phyloP scores from a whole-genome alignment of 2,329 filamentous ascomycete genomes.

The Paecilomyces niveus region DNA sequence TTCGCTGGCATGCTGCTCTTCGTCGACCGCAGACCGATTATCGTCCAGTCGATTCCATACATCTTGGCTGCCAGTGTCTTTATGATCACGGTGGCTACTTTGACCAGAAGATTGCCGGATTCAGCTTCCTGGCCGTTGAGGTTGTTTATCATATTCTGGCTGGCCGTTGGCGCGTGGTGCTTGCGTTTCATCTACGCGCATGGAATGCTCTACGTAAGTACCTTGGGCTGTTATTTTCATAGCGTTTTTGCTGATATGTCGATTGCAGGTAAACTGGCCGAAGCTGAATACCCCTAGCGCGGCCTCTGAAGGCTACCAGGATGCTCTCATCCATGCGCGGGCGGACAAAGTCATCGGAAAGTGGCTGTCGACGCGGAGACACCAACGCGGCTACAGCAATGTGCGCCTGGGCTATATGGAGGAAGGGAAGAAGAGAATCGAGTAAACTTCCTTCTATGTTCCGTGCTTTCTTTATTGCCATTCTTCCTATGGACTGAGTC shows the following conservation, averaged over 20 bases:
- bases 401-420: conserved; percentile 78
- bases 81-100: conserved; percentile 66
- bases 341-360: conserved; percentile 76
- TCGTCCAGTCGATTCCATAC: conserved; percentile 92
- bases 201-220: conserved; percentile 88
- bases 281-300: conserved; percentile 86
- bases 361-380: conserved; percentile 55
- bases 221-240: neutral
- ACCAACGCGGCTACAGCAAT: conserved; percentile 78
- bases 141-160: conserved; percentile 73
- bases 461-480: conserved; percentile 2
- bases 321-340: conserved; percentile 73
- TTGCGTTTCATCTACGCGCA: conserved; percentile 72
- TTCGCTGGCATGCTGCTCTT: conserved; percentile 70
- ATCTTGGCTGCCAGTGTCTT: conserved; percentile 79
- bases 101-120: conserved; percentile 65
- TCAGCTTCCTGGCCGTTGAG: conserved; percentile 73
- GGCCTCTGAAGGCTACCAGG: conserved; percentile 80
- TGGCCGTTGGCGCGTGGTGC: conserved; percentile 62
- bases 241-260: conserved; percentile 4
- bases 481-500: conserved; percentile 6
- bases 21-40: conserved; percentile 72
- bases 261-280: conserved; percentile 84
- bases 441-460: conserved; percentile 34
- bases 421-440: conserved; percentile 97